Evolutionary conservation across 2,329 filamentous ascomycete species (phyloP).

Genomic region (Cucurbitaria berberidis): DNA sequence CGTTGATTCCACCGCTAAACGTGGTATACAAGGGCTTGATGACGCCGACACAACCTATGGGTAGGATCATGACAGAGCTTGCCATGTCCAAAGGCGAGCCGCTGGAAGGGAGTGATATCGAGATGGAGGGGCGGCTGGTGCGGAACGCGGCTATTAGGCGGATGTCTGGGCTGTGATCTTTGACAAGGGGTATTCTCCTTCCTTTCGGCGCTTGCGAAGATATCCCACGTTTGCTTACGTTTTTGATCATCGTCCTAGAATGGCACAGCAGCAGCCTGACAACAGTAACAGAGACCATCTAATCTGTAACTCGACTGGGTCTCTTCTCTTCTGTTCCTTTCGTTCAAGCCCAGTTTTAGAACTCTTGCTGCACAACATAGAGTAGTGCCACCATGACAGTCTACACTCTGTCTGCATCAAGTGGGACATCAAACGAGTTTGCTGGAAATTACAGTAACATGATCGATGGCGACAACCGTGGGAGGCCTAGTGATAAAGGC

Average conservation of each 20-base stretch:
- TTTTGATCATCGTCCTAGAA: background rate
- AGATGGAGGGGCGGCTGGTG: constrained; percentile 48
- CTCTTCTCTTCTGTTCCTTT: too few species aligned
- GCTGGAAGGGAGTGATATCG: constrained; percentile 47
- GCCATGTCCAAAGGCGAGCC: constrained; percentile 56
- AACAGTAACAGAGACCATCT: too few species aligned
- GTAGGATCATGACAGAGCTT: constrained; percentile 56
- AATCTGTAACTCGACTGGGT: too few species aligned
- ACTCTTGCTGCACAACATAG: too few species aligned
- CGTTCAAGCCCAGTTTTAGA: too few species aligned
- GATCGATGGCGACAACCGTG: too few species aligned
- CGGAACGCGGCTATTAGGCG: constrained; percentile 51
- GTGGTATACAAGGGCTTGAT: constrained; percentile 43
- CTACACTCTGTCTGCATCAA: too few species aligned
- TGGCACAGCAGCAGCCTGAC: too few species aligned
- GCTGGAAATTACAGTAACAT: too few species aligned
- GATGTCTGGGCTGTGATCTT: constrained; percentile 38
- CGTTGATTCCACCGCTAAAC: constrained; percentile 24
- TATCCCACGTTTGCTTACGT: background rate
- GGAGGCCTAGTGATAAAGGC: background rate
- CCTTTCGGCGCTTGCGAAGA: background rate
- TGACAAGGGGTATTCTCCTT: background rate
- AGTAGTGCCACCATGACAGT: too few species aligned
- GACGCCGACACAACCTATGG: constrained; percentile 57
- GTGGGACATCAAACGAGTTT: too few species aligned